Base-by-base conservation (phyloP, 2,329 filamentous ascomycete genomes). In the Ceratocystis papillata region DNA sequence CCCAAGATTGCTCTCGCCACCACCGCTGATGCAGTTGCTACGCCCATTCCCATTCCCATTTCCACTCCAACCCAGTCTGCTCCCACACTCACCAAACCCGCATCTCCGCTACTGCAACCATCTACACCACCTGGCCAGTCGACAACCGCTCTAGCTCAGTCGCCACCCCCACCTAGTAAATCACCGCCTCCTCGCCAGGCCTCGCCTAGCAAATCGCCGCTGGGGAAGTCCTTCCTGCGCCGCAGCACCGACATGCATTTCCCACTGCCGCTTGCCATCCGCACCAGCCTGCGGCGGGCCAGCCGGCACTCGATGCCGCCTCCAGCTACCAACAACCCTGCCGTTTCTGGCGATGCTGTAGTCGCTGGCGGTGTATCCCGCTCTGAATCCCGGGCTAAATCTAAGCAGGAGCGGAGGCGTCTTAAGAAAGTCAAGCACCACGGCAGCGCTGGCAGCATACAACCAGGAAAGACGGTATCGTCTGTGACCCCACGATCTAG, bases 231-330 rank as follows among this genome's bases (percentile, higher is more conserved):
- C 30, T 17, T 37, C 30, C 22, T 63, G 10, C 65, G 66, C 41
- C 59, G 55, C 33, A 65, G 63, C 28, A 15, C 48, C 22, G 66
- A 67, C 57, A 45, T 67, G 28, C 66, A 65, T n/a, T 63, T 67
- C 46, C 66, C 66, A 5, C 28, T 37, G 33, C 59, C 59, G 30
- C 53, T 50, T 10, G 33, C 63, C 30, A 48, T 62, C 44, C 44
- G 30, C 20, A 41, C 46, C 20, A 53, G 63, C 37, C 44, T 28
- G 20, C 63, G 37, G 41, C 50, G 28, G 10, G 46, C 63, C 33
- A 65, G 30, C n/a, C 53, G 46, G 55, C 64, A n/a, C 44, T 46
- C 17, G 5, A 57, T 41, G 45, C 57, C 37, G 12, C 22, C 53
- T 25, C 53, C 53, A 4, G 53, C 53, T 17, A 57, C 53, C 4